These are phyloP conservation scores for Fusarium burgessii DNA, from an alignment of 2,329 filamentous ascomycete genomes.

Conservation along the genomic window DNA sequence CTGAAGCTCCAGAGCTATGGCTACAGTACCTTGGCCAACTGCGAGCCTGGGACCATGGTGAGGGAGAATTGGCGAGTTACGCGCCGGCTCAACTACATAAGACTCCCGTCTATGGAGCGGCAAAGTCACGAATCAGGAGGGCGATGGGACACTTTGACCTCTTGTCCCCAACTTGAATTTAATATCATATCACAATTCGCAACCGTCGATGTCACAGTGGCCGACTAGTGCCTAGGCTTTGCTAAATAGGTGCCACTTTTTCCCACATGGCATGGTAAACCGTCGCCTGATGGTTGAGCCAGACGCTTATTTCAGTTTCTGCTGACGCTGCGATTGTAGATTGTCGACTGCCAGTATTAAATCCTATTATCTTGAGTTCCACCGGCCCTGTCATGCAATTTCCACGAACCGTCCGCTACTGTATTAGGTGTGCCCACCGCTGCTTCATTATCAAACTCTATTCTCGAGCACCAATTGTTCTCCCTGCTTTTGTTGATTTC, in stretches of 20 bases:
- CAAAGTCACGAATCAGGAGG: slow-evolving; percentile 8
- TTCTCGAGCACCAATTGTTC: slow-evolving; percentile 32
- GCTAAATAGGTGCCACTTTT: slow-evolving; percentile 2
- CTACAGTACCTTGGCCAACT: background rate
- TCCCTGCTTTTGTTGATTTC: slow-evolving; percentile 18
- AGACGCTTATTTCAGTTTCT: slow-evolving; percentile 16
- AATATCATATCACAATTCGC: background rate
- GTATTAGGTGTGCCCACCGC: slow-evolving; percentile 35
- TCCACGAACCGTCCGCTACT: slow-evolving; percentile 36
- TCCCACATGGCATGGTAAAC: slow-evolving; percentile 40
- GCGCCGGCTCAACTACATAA: background rate
- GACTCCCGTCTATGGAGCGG: slow-evolving; percentile 1
- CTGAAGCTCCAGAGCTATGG: slow-evolving; percentile 8
- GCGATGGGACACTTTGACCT: background rate
- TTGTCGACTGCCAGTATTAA: background rate
- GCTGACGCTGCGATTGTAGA: slow-evolving; percentile 3
- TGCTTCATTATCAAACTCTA: slow-evolving; percentile 48
- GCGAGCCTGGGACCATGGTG: background rate
- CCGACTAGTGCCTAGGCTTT: background rate
- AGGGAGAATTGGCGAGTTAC: slow-evolving; percentile 10
- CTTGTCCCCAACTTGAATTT: slow-evolving; percentile 7
- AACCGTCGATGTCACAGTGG: slow-evolving; percentile 11
- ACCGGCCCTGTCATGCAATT: slow-evolving; percentile 38
- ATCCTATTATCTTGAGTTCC: background rate
- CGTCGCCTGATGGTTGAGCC: slow-evolving; percentile 30